Base-by-base conservation (phyloP, 495 filamentous ascomycete species). In the Ramalina intermedia region DNA sequence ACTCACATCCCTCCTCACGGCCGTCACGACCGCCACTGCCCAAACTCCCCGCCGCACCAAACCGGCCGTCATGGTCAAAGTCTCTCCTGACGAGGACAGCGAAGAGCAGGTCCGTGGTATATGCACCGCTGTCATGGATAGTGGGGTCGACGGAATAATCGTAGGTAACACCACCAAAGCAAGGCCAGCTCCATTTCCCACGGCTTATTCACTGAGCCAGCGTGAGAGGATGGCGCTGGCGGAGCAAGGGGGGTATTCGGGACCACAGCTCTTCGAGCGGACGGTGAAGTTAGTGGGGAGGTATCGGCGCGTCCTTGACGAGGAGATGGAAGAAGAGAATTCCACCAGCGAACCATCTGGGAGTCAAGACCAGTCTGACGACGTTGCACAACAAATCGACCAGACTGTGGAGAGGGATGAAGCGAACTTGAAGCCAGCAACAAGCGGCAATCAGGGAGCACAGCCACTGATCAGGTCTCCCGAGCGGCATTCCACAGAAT, bases 91-190 rank as follows among this genome's bases (percentile, higher is more conserved):
- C 51, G 90, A 94, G 68, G 87, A 95, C 59, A 72, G 78, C 4
- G 75, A 87, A 36, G 73, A 76, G 39, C 85, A 96, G 57, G 76
- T 98, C 47, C 70, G 75, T 20, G 91, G 87, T 3, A 94, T 96
- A 42, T 90, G 87, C 54, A 74, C 86, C 43, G 91, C 91, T 0
- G 79, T 96, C 35, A 83, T 80, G 73, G 72, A 72, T 37, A 81
- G 83, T 39, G 88, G 88, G 9, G 87, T 96, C 4, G 87, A 94
- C 52, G 91, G 91, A 0, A 80, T 98, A 4, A 94, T 96, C 56
- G 90, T 98, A n/a, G 90, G 87, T 0, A 98, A 98, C 65, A 98
- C 91, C 0, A 98, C 91, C 2, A 94, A 87, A 63, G 72, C 75
- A 50, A 74, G 91, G 12, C 76, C 82, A 2, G 78, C 75, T 3